Conservation (phyloP, 257 asterid genomes). For the Eucommia ulmoides region DNA sequence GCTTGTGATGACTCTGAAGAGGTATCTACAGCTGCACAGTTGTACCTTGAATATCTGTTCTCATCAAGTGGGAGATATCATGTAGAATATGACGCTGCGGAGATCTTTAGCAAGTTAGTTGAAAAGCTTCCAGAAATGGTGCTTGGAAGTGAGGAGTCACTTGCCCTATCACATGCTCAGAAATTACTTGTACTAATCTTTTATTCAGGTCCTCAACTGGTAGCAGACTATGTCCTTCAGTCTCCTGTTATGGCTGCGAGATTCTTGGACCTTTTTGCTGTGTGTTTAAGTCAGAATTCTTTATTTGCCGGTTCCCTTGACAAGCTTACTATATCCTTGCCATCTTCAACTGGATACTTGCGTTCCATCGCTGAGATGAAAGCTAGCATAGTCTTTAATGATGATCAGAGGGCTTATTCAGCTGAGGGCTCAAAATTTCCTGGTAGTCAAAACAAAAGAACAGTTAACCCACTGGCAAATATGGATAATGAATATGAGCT, state of each 20-base stretch:
- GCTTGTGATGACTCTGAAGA: constrained; percentile 78
- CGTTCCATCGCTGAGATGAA: constrained; percentile 77
- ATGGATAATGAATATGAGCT: constrained; percentile 39
- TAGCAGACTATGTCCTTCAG: constrained; percentile 54
- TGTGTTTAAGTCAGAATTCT: constrained; percentile 87
- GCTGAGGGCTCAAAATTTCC: constrained; percentile 21
- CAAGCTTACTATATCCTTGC: constrained; percentile 43
- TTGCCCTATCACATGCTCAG: constrained; percentile 62
- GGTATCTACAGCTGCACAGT: constrained; percentile 60
- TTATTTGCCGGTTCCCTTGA: constrained; percentile 76
- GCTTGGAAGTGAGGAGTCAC: constrained; percentile 63
- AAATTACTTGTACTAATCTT: constrained; percentile 69
- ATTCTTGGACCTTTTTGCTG: constrained; percentile 77
- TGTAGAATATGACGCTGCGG: constrained; percentile 37
- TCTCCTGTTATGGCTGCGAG: constrained; percentile 77
- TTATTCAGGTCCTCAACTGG: constrained; percentile 69
- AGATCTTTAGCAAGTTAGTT: constrained; percentile 68
- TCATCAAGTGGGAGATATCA: constrained; percentile 34
- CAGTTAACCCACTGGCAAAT: constrained; percentile 19
- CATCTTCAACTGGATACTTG: constrained; percentile 63
- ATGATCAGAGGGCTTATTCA: constrained; percentile 7
- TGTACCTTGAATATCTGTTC: constrained; percentile 31
- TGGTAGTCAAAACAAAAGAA: constrained; percentile 28
- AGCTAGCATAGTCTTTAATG: constrained; percentile 13
- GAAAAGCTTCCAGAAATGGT: constrained; percentile 84